Base-by-base conservation (phyloP, 371 early-diverging fungal genomes). In the Mucor velutinosus region DNA sequence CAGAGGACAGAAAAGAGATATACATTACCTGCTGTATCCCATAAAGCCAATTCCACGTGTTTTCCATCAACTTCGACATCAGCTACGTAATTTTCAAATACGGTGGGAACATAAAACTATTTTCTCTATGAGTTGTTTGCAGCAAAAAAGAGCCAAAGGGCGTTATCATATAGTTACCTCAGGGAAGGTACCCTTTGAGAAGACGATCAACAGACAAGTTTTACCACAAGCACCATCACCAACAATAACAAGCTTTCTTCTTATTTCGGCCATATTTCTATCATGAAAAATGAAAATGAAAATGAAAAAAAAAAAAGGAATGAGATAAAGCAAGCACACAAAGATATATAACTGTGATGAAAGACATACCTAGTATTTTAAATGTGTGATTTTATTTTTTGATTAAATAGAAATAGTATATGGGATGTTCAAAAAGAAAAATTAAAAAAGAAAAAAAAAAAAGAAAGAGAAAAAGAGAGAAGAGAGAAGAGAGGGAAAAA, bases 171-270 rank as follows among this genome's bases (percentile, higher is more conserved):
- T 17, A 32, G 15, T 65, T 79, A 93, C 95, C 86, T 92, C 91
- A 59, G 97, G 96, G 87, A 97, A 98, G 43, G 87, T 88, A 58
- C 93, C 94, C 81, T 90, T 93, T 64, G 93, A 90, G 71, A 93
- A 96, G 74, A 94, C 94, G 78, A 96, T 96, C 71, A 97, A 88
- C 76, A 97, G 83, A 79, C 95, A 94, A 35, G 97, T 98, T 84
- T 98, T 98, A 73, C 97, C 98, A 79, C 96, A 95, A 60, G 95
- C 95, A 86, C 96, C 97, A 78, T 97, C 97, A 59, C 98, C 98
- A 62, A 97, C 96, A 77, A 95, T 94, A 61, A 97, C 97, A 71
- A 97, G 87, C 79, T 97, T 97, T 58, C 94, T 88, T 78, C 95
- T 92, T 77, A 95, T 90, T 81, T 93, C 94, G 61, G 94, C 77